phyloP scores from a whole-genome alignment of 2,329 filamentous ascomycete genomes.

The Penicillium palitans region DNA sequence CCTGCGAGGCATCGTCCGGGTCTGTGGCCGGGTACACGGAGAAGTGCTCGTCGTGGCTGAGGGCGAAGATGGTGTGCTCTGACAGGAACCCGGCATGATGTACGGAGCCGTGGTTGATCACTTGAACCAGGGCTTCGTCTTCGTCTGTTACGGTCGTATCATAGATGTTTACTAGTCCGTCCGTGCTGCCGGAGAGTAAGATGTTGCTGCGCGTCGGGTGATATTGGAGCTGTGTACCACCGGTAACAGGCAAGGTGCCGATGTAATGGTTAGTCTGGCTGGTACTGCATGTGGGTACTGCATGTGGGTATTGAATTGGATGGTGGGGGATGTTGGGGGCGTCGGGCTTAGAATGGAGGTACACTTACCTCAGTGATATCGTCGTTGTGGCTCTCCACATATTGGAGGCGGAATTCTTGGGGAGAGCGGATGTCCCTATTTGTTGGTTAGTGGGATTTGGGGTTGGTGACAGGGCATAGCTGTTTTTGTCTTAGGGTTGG shows the following conservation, averaged over 20 bases:
- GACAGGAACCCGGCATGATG: conserved; percentile 62
- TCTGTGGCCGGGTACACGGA: conserved; percentile 57
- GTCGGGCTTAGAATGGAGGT: conserved; percentile 13
- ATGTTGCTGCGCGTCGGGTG: conserved; percentile 54
- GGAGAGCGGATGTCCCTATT: conserved; percentile 48
- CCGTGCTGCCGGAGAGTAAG: conserved; percentile 62
- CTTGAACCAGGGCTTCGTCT: conserved; percentile 63
- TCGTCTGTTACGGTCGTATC: conserved; percentile 58
- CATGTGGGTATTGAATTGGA: background rate
- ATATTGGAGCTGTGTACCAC: conserved; percentile 46
- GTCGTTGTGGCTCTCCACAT: conserved; percentile 55
- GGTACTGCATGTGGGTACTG: background rate
- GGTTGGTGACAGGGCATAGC: background rate
- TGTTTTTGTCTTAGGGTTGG: background rate
- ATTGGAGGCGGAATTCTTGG: conserved; percentile 37
- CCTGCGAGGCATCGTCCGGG: conserved; percentile 49
- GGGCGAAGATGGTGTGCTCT: conserved; percentile 54
- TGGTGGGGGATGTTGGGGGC: background rate
- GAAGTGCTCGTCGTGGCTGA: conserved; percentile 64
- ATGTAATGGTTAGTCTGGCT: conserved; percentile 14
- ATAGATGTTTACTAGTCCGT: conserved; percentile 64
- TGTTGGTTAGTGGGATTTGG: conserved; percentile 27
- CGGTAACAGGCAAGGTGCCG: conserved; percentile 1
- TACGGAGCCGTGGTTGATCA: conserved; percentile 63
- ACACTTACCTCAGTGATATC: conserved; percentile 58